A percentile compares a stretch with the other conserved stretches of the same genome.
Evolutionary conservation across 306 rosid species (phyloP).

Genomic region (Canavalia ensiformis): DNA sequence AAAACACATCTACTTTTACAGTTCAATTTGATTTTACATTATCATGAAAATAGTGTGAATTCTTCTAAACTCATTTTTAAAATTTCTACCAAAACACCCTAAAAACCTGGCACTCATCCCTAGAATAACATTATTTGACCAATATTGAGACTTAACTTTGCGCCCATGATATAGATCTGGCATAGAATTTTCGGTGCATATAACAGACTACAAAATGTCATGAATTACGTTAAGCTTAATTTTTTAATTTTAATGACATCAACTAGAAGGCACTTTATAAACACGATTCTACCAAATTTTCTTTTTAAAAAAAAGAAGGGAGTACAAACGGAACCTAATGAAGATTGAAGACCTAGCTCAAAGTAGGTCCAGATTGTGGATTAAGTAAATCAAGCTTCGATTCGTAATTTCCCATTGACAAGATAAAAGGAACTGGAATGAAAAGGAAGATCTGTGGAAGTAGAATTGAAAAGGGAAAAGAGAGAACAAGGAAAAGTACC

Average conservation of each 20-base stretch:
- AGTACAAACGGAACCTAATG: background rate
- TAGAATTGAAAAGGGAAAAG: background rate
- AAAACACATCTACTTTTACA: background rate
- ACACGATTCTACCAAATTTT: background rate
- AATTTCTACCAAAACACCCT: background rate
- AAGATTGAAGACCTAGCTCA: slow-evolving; percentile 15
- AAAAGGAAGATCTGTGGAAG: slow-evolving; percentile 31
- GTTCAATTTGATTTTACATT: background rate
- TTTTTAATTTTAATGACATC: slow-evolving; percentile 1
- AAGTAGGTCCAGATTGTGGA: background rate
- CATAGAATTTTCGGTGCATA: background rate
- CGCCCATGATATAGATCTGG: slow-evolving; percentile 37
- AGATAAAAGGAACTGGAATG: background rate
- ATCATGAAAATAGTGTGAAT: background rate
- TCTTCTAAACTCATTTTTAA: background rate
- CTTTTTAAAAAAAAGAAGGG: no score
- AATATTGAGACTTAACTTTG: background rate
- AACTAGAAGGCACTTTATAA: slow-evolving; percentile 1
- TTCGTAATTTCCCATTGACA: background rate
- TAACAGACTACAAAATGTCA: background rate
- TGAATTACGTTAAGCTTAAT: background rate
- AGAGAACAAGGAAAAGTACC: slow-evolving; percentile 51
- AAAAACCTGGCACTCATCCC: background rate
- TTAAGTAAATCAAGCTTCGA: slow-evolving; percentile 2
- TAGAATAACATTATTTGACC: background rate